Evolutionary conservation across 176 grass and related monocot genomes (phyloP).

Genomic region (Elymus sibiricus): DNA sequence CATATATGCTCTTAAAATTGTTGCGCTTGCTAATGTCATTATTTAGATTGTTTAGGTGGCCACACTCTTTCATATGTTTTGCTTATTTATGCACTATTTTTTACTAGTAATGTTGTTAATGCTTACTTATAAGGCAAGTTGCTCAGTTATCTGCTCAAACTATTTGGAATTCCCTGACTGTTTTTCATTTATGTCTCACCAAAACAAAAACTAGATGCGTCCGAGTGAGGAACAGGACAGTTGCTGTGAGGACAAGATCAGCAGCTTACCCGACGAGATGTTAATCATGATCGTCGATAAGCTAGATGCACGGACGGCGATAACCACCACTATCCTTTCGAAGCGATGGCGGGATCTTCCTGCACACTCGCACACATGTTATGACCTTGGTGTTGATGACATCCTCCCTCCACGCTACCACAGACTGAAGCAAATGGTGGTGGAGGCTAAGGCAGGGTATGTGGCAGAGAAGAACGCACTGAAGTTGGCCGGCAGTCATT

Average conservation of each 20-base stretch:
- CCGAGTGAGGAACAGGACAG: neutral
- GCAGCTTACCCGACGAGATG: slow-evolving; percentile 7
- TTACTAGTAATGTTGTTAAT: too few species aligned
- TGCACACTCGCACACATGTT: neutral
- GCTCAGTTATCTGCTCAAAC: neutral
- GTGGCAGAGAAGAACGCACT: neutral
- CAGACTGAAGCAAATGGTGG: neutral
- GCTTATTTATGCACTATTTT: too few species aligned
- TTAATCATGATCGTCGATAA: slow-evolving; percentile 3
- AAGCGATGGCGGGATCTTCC: slow-evolving; percentile 27
- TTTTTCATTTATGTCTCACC: neutral
- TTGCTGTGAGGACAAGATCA: neutral
- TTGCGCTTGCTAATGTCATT: neutral
- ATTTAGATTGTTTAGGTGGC: neutral
- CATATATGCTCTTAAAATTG: neutral
- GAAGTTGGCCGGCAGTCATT: neutral
- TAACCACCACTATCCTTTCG: neutral
- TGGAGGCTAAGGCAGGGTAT: neutral
- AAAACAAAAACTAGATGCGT: neutral
- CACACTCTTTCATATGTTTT: neutral
- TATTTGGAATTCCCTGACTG: neutral
- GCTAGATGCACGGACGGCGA: neutral
- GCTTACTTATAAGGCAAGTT: neutral
- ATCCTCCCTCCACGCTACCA: slow-evolving; percentile 20
- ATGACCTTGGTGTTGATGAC: slow-evolving; percentile 18